Conservation (phyloP, 2,329 filamentous ascomycete genomes). For the Calcarisporium arbuscula region DNA sequence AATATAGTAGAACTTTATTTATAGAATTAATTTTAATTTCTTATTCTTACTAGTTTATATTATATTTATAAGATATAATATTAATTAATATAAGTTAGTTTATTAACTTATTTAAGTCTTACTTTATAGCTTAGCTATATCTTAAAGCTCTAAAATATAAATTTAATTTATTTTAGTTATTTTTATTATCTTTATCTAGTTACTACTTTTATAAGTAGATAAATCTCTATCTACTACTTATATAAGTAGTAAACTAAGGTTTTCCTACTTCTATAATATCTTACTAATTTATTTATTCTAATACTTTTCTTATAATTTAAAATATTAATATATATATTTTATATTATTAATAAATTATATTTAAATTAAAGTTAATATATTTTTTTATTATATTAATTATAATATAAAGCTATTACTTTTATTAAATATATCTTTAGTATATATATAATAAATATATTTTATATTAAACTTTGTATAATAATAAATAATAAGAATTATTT, state of each 20-base stretch:
- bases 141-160: not conserved
- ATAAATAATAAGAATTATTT: too few species aligned
- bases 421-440: too few species aligned
- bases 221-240: too few species aligned
- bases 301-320: not conserved
- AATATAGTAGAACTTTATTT: too few species aligned
- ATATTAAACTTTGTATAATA: too few species aligned
- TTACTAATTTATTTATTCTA: not conserved
- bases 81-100: not conserved
- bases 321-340: not conserved
- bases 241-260: not conserved
- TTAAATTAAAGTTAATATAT: not conserved
- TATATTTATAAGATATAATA: too few species aligned
- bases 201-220: too few species aligned
- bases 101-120: not conserved
- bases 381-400: not conserved
- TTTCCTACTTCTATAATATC: not conserved
- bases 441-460: not conserved
- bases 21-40: not conserved
- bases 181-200: too few species aligned
- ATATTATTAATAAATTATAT: not conserved
- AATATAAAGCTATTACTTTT: too few species aligned
- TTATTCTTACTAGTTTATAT: too few species aligned
- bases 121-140: not conserved
- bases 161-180: too few species aligned